Conservation (phyloP, 306 rosid species). For the Quercus wislizeni region DNA sequence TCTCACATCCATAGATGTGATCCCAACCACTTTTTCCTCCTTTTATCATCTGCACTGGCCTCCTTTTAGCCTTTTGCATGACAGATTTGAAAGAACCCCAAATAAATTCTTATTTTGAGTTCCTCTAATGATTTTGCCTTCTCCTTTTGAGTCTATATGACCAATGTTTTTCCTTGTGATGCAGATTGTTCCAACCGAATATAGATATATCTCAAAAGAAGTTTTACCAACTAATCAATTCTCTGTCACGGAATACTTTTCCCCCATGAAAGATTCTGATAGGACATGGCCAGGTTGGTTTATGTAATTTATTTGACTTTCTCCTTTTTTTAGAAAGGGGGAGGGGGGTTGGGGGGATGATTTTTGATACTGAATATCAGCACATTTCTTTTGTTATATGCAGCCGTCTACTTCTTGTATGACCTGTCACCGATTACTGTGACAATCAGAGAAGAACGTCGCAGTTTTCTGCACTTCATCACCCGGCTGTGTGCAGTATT, state of each 20-base stretch:
- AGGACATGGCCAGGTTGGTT: slow-evolving; percentile 92
- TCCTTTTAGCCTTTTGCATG: background rate
- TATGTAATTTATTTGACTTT: slow-evolving; percentile 13
- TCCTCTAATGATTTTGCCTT: background rate
- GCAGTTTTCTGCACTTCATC: slow-evolving; percentile 92
- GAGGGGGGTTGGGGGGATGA: background rate
- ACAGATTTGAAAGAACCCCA: background rate
- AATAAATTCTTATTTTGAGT: background rate
- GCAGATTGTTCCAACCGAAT: slow-evolving; percentile 98
- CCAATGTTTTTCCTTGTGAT: slow-evolving; percentile 14
- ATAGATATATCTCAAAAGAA: slow-evolving; percentile 79
- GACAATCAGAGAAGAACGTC: slow-evolving; percentile 95
- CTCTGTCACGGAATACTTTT: slow-evolving; percentile 94
- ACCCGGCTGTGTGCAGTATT: slow-evolving; percentile 95
- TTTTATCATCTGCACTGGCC: background rate
- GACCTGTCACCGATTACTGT: slow-evolving; percentile 97
- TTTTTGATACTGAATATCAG: slow-evolving; percentile 19
- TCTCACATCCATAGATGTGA: background rate
- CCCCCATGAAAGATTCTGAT: slow-evolving; percentile 72
- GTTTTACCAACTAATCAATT: slow-evolving; percentile 94
- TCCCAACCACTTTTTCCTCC: background rate
- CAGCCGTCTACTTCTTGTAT: slow-evolving; percentile 98
- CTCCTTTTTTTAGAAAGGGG: background rate
- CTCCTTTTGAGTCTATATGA: background rate
- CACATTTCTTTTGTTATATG: slow-evolving; percentile 17